A percentile compares a stretch with the other conserved stretches of the same genome.
phyloP scores from a whole-genome alignment of 2,329 filamentous ascomycete species.

The Juglanconis juglandina region DNA sequence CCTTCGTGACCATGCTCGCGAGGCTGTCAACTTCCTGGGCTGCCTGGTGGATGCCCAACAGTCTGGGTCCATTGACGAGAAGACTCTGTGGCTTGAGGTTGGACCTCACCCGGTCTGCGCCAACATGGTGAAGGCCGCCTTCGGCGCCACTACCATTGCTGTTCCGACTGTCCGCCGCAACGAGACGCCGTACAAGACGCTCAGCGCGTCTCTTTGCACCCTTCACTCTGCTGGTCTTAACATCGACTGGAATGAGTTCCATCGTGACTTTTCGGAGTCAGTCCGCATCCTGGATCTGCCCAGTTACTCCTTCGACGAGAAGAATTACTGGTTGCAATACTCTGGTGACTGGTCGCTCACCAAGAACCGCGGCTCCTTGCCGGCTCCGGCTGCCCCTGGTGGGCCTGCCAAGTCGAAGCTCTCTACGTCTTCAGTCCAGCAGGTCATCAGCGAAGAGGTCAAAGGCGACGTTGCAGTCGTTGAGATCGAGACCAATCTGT shows the following conservation, averaged over 20 bases:
- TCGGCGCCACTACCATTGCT: conserved; percentile 51
- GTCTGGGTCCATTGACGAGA: conserved; percentile 58
- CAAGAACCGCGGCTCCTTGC: conserved; percentile 58
- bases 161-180: conserved; percentile 60
- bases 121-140: conserved; percentile 64
- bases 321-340: conserved; percentile 66
- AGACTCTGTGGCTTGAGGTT: conserved; percentile 69
- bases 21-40: conserved; percentile 66
- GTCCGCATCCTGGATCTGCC: conserved; percentile 59
- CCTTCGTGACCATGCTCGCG: conserved; percentile 61
- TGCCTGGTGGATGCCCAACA: conserved; percentile 58
- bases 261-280: conserved; percentile 44
- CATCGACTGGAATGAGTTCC: conserved; percentile 69
- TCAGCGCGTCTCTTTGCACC: conserved; percentile 54
- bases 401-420: conserved; percentile 52
- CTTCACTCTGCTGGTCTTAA: conserved; percentile 61
- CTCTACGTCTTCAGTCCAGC: conserved; percentile 64
- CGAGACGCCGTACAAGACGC: conserved; percentile 62
- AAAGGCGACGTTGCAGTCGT: conserved; percentile 57
- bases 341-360: conserved; percentile 68
- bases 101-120: conserved; percentile 71
- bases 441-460: conserved; percentile 59
- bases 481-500: conserved; percentile 64
- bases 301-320: conserved; percentile 68
- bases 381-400: conserved; percentile 25